Percentiles rank a stretch among this genome's conserved stretches.
Conservation (phyloP, 768 basidiomycete genomes). For the Boletales sp. region DNA sequence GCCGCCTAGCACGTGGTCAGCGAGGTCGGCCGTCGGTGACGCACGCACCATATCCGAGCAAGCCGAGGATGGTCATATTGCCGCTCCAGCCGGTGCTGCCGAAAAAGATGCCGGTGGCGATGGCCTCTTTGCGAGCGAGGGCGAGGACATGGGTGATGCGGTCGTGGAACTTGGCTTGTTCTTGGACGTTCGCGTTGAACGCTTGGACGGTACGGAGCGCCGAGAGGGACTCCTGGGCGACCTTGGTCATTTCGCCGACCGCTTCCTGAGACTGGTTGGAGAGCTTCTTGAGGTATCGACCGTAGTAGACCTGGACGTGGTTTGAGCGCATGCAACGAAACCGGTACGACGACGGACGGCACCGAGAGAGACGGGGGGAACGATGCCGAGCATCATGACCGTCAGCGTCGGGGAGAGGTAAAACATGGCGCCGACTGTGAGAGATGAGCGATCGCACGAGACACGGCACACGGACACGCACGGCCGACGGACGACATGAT, state of each 20-base stretch:
- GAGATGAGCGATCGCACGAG: neutral
- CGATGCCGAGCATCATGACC: slow-evolving; percentile 86
- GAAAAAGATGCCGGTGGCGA: slow-evolving; percentile 90
- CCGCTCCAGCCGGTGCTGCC: slow-evolving; percentile 91
- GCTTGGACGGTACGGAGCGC: slow-evolving; percentile 88
- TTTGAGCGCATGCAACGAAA: neutral
- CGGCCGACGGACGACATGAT: slow-evolving; percentile 94
- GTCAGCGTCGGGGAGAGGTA: slow-evolving; percentile 88
- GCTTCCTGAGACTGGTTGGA: slow-evolving; percentile 93
- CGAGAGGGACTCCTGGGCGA: slow-evolving; percentile 84
- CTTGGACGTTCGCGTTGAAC: slow-evolving; percentile 79
- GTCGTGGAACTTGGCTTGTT: slow-evolving; percentile 72
- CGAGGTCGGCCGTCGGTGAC: neutral
- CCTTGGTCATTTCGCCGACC: slow-evolving; percentile 91
- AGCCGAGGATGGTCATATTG: slow-evolving; percentile 82
- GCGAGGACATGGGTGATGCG: slow-evolving; percentile 61
- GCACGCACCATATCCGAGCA: slow-evolving; percentile 83
- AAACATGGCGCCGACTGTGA: slow-evolving; percentile 88
- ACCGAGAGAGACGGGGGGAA: slow-evolving; percentile 83
- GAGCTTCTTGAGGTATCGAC: slow-evolving; percentile 88
- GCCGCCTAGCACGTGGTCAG: slow-evolving; percentile 54
- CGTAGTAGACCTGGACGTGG: slow-evolving; percentile 79
- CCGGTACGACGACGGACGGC: slow-evolving; percentile 44
- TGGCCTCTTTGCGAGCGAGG: slow-evolving; percentile 81
- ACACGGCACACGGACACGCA: slow-evolving; percentile 37